Conservation (phyloP, 192 early-diverging fungal genomes). For the Thamnidium elegans region DNA sequence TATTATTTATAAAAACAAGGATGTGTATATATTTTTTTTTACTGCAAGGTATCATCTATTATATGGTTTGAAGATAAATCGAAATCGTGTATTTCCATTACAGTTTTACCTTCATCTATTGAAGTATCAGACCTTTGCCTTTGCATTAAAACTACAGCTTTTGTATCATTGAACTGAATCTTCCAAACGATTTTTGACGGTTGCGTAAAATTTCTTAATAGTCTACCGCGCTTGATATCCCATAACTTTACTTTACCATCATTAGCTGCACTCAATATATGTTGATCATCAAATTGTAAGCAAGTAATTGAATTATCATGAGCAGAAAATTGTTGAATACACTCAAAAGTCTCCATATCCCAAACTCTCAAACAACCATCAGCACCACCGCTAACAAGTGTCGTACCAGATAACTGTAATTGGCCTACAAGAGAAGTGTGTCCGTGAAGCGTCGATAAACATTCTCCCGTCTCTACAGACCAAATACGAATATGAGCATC, state of each 20-base stretch:
- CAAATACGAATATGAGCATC: conserved; percentile 91
- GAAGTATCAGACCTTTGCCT: conserved; percentile 22
- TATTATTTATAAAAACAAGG: too few species aligned
- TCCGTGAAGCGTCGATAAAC: conserved; percentile 80
- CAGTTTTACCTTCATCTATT: conserved; percentile 27
- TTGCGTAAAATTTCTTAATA: conserved; percentile 76
- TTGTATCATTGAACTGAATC: conserved; percentile 50
- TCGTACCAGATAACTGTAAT: conserved; percentile 44
- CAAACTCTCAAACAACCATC: conserved; percentile 93
- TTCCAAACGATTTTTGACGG: conserved; percentile 88
- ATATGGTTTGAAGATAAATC: conserved; percentile 5
- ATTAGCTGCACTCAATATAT: conserved; percentile 85
- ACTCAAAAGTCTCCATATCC: conserved; percentile 61
- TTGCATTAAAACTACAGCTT: conserved; percentile 55
- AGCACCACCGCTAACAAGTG: conserved; percentile 88
- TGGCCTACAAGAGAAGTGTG: conserved; percentile 94
- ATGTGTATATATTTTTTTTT: too few species aligned
- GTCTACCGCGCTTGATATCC: conserved; percentile 84
- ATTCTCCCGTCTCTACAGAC: conserved; percentile 76
- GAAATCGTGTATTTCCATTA: conserved; percentile 44
- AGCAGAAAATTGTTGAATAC: conserved; percentile 64
- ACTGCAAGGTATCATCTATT: too few species aligned
- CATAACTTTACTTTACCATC: conserved; percentile 94
- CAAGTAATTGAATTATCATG: conserved; percentile 90
- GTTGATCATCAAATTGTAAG: conserved; percentile 88